phyloP scores from a whole-genome alignment of 345 rosid genomes.

The Gossypium stocksii region DNA sequence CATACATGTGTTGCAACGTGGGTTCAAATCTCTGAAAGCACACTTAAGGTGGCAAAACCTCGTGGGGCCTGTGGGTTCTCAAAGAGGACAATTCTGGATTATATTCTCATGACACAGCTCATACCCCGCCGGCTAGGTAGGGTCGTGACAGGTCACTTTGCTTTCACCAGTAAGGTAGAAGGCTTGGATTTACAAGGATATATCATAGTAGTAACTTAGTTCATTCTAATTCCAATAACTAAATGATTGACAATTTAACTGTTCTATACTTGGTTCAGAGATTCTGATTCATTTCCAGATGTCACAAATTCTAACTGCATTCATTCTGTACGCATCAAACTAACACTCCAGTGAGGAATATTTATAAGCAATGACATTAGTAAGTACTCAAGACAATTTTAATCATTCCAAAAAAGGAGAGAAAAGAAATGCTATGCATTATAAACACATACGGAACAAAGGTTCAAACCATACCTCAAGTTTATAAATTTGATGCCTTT shows the following conservation, averaged over 20 bases:
- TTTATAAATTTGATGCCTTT: conserved; percentile 66
- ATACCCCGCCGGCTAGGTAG: too few species aligned
- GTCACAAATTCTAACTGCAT: neutral
- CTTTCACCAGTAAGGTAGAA: neutral
- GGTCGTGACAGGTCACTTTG: neutral
- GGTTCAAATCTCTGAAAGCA: too few species aligned
- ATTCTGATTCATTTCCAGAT: neutral
- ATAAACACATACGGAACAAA: neutral
- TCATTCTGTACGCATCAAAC: neutral
- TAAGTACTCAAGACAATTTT: neutral
- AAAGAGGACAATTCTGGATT: too few species aligned
- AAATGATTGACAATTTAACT: neutral
- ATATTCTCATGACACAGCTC: too few species aligned
- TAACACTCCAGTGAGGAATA: neutral
- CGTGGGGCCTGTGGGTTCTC: too few species aligned
- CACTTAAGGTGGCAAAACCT: too few species aligned
- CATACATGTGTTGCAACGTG: too few species aligned
- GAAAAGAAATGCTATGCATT: neutral
- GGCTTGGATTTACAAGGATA: neutral
- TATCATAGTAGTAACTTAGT: neutral
- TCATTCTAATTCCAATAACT: neutral
- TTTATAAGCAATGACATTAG: neutral
- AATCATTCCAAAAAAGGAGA: neutral
- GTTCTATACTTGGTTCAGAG: neutral
- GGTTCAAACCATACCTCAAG: conserved; percentile 60